Percentiles rank a stretch among this genome's conserved stretches.
Conservation (phyloP, 139 green algal genomes). For the Volvox africanus region DNA sequence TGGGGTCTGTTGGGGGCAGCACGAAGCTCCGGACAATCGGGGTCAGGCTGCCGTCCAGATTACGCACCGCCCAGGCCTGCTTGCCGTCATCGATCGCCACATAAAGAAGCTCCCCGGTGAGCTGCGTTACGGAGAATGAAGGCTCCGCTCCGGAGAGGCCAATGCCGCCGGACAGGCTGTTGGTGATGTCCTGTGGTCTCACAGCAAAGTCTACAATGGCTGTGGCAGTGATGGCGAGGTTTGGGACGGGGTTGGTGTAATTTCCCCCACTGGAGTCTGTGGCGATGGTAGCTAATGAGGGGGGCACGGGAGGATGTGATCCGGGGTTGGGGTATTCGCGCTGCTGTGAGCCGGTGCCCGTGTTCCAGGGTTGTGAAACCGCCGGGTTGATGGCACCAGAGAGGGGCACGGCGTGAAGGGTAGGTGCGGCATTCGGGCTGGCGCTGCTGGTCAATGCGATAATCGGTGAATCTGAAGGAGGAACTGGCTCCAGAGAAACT, state of each 20-base stretch:
- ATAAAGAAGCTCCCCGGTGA: not conserved
- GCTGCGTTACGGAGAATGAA: not conserved
- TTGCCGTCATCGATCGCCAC: not conserved
- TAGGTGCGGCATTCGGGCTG: no score
- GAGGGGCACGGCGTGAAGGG: no score
- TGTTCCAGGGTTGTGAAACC: no score
- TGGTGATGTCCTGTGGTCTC: not conserved
- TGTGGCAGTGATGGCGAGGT: not conserved
- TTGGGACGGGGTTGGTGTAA: not conserved
- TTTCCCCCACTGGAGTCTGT: not conserved
- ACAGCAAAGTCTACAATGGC: not conserved
- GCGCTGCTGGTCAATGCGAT: no score
- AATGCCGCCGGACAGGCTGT: not conserved
- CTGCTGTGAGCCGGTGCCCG: no score
- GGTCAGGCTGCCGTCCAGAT: not conserved
- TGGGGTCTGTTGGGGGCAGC: not conserved
- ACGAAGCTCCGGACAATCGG: not conserved
- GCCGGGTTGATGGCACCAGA: no score
- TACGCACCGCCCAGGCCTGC: not conserved
- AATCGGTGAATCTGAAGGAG: no score
- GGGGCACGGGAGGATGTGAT: no score
- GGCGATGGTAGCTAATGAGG: no score
- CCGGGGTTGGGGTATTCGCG: no score
- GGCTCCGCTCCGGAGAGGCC: not conserved
- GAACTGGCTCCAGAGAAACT: no score